These are phyloP conservation scores for Quercus gilva DNA, from an alignment of 306 rosid genomes.

Conservation along the genomic window DNA sequence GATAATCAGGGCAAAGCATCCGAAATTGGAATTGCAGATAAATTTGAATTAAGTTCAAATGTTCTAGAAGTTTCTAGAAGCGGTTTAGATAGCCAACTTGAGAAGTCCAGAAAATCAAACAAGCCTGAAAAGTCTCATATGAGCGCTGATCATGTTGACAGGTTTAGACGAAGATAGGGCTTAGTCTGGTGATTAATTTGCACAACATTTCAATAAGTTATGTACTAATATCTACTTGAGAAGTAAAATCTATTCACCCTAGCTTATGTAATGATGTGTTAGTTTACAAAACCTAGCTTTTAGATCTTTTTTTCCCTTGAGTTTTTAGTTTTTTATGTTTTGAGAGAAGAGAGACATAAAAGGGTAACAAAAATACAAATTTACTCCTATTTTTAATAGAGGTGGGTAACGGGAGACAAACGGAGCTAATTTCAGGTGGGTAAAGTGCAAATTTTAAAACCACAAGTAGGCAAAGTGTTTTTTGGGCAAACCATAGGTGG, in stretches of 20 bases:
- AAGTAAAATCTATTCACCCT: slow-evolving; percentile 29
- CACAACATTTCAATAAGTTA: slow-evolving; percentile 45
- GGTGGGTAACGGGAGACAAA: no score
- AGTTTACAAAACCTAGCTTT: background rate
- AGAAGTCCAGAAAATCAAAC: slow-evolving; percentile 70
- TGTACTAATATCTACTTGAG: slow-evolving; percentile 23
- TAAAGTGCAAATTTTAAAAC: no score
- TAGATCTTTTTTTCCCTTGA: no score
- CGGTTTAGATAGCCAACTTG: slow-evolving; percentile 94
- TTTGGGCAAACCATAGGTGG: no score
- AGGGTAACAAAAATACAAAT: no score
- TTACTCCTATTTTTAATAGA: no score
- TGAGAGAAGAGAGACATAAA: no score
- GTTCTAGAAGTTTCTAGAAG: slow-evolving; percentile 82
- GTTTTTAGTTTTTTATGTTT: no score
- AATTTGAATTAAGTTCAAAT: slow-evolving; percentile 48
- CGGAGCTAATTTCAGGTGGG: no score
- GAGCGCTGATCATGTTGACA: slow-evolving; percentile 90
- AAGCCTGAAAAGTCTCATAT: slow-evolving; percentile 87
- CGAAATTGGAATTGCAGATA: slow-evolving; percentile 52
- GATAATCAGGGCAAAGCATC: slow-evolving; percentile 47
- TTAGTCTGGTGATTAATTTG: slow-evolving; percentile 67
- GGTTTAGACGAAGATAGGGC: slow-evolving; percentile 79
- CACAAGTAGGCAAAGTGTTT: no score
- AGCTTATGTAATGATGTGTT: slow-evolving; percentile 32